These are phyloP conservation scores for Saccharomycopsis sp. DNA, from an alignment of 805 yeast species.

Conservation along the genomic window DNA sequence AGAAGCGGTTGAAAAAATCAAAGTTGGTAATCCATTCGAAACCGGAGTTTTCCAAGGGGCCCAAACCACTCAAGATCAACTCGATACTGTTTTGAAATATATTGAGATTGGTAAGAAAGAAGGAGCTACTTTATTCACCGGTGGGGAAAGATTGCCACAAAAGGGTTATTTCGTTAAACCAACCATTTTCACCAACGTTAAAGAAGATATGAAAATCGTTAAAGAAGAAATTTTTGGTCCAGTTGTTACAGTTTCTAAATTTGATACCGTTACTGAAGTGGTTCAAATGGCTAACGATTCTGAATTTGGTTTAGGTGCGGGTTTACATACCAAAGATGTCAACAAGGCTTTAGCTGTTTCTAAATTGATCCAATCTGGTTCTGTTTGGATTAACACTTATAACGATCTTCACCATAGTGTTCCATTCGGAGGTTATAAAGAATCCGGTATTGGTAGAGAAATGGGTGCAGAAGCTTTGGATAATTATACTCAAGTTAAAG, in stretches of 20 bases:
- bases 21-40: constrained; percentile 79
- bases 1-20: constrained; percentile 40
- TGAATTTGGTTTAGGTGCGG: constrained; percentile 83
- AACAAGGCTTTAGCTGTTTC: constrained; percentile 70
- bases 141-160: constrained; percentile 52
- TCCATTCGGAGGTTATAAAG: constrained; percentile 90
- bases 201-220: constrained; percentile 56
- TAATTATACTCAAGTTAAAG: constrained; percentile 76
- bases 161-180: constrained; percentile 66
- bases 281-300: constrained; percentile 70
- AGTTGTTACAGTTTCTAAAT: constrained; percentile 75
- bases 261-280: constrained; percentile 74
- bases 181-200: constrained; percentile 64
- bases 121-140: constrained; percentile 70
- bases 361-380: constrained; percentile 71
- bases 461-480: constrained; percentile 82
- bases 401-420: constrained; percentile 79
- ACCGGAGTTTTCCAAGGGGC: constrained; percentile 82
- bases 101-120: constrained; percentile 69
- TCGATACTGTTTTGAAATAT: constrained; percentile 65
- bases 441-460: constrained; percentile 89
- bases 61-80: constrained; percentile 74
- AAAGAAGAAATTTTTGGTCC: constrained; percentile 88
- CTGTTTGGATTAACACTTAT: constrained; percentile 85
- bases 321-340: constrained; percentile 70